Base-by-base conservation (phyloP, 257 asterid genomes). In the Solanum phureja region DNA sequence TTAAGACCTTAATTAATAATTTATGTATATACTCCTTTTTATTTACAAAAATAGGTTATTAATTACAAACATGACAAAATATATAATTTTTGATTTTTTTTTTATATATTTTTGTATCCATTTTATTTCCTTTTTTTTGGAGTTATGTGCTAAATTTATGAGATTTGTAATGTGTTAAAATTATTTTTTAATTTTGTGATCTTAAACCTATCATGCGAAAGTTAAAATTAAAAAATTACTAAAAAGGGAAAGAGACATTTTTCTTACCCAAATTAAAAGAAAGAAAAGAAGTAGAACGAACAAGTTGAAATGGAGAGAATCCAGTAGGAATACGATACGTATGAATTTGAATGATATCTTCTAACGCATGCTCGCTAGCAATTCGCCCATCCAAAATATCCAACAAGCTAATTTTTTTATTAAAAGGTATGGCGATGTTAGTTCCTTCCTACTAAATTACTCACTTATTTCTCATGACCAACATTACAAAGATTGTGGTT, bases 381-480 rank as follows among this genome's bases (percentile, higher is more conserved):
- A 81, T 81, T 44, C 42, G 85, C 85, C 85, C 85, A 81, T 46
- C 2, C 85, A 14, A 46, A 46, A 46, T 2, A 49, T 16, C 68
- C 18, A 46, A 24, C 37, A 42, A 46, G 68, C 42, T 46, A 29
- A 8, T 27, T 81, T 9, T 81, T 56, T 18, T 0, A 31, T 46
- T 46, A 46, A 31, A 81, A 44, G 68, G 27, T 16, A 29, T 8
- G 35, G 3, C 68, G 10, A 29, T 81, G 13, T 44, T 69, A 29
- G 38, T 69, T 44, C 8, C 23, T 8, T 44, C 37, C 35, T 13
- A 7, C 62, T 27, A 13, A 79, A 44, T 27, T 44, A 79, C 23
- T 4, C 62, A 77, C 49, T 79, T 44, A 79, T 27, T 79, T 79
- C n/a, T 79, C 38, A 79, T 44, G 40, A 82, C 86, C 86, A 82